These are phyloP conservation scores for Mucor mucedo DNA, from an alignment of 371 early-diverging fungal genomes.

Conservation along the genomic window DNA sequence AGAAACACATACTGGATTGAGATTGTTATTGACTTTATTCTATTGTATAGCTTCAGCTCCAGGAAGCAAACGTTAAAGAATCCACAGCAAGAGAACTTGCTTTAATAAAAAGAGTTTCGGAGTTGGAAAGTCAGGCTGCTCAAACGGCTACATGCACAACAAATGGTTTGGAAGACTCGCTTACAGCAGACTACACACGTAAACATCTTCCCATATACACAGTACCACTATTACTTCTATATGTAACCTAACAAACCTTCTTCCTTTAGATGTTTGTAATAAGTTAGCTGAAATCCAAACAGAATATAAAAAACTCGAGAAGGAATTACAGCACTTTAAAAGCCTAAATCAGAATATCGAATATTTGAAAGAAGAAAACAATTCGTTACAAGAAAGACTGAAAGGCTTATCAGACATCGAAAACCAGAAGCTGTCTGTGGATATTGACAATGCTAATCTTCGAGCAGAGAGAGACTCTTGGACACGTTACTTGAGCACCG, in stretches of 20 bases:
- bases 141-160: neutral
- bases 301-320: constrained; percentile 31
- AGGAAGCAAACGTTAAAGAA: neutral
- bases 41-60: no score
- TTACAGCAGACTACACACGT: neutral
- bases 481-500: constrained; percentile 19
- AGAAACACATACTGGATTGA: neutral
- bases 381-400: constrained; percentile 30
- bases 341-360: constrained; percentile 43
- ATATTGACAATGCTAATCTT: constrained; percentile 41
- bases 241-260: no score
- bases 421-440: constrained; percentile 29
- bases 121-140: neutral
- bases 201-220: neutral
- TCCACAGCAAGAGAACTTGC: neutral
- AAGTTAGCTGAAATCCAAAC: constrained; percentile 3
- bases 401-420: constrained; percentile 36
- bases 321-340: constrained; percentile 41
- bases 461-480: constrained; percentile 34
- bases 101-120: neutral
- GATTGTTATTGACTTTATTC: no score
- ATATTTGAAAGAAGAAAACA: constrained; percentile 36
- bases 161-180: neutral
- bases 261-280: constrained; percentile 5
- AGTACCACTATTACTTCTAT: no score